Conservation (phyloP, 1,284 basidiomycete species). For the Afroboletus lepidellus region DNA sequence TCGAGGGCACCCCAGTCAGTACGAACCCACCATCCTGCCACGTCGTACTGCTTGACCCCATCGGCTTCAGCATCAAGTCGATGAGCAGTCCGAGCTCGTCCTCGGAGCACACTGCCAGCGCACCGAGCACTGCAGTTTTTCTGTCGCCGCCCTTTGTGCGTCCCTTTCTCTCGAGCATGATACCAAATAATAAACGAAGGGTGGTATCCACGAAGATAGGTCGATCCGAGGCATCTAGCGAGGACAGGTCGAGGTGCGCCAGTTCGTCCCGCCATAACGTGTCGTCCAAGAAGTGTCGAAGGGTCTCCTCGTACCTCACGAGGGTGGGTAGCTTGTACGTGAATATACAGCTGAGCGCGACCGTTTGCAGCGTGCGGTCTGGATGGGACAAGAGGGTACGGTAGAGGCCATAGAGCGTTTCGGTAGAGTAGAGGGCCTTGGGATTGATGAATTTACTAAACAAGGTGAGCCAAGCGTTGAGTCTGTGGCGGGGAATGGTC, state of each 20-base stretch:
- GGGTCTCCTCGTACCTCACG: conserved; percentile 61
- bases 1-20: conserved; percentile 32
- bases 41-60: conserved; percentile 41
- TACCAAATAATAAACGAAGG: conserved; percentile 83
- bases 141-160: conserved; percentile 71
- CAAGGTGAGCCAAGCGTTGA: conserved; percentile 78
- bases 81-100: conserved; percentile 79
- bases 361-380: conserved; percentile 75
- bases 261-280: conserved; percentile 89
- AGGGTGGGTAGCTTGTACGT: conserved; percentile 82
- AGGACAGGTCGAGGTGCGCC: conserved; percentile 65
- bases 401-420: conserved; percentile 70
- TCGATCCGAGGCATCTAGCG: conserved; percentile 65
- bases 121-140: conserved; percentile 73
- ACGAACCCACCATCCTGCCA: conserved; percentile 28
- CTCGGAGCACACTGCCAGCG: conserved; percentile 70
- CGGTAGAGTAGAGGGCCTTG: conserved; percentile 76
- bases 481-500: conserved; percentile 52
- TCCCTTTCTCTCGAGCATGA: conserved; percentile 84
- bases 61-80: conserved; percentile 88
- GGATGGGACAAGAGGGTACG: conserved; percentile 81
- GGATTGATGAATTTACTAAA: conserved; percentile 92
- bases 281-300: conserved; percentile 79
- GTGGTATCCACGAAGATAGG: conserved; percentile 71
- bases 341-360: conserved; percentile 79